Evolutionary conservation across 352 stramenopile species (phyloP), one percentile per base, ranked within the genome.

Genomic region (Phytopythium chamaehyphon): DNA sequence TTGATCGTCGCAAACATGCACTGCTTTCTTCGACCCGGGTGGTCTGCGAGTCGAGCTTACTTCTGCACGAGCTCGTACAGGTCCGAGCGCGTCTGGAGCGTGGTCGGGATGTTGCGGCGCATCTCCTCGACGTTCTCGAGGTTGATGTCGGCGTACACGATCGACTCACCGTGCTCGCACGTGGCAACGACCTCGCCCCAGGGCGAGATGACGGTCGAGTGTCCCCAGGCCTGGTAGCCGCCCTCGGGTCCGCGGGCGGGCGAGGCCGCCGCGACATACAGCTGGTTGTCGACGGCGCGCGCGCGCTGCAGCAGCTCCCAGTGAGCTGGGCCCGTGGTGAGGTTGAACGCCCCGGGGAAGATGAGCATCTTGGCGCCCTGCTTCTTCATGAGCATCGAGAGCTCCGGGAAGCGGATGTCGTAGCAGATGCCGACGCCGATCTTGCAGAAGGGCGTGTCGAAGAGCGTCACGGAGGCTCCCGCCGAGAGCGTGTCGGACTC

Each of bases 371-470:
- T 94, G 42, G 86, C 84, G 73, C 91, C 75, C 74, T 90, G 61
- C 76, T 88, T 74, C 70, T 98, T 88, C 72, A 98, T 87, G 19
- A 99, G 79, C 80, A 99, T 98, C 51, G 96, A 95, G 31, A 99
- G 93, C 71, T 99, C 96, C 9, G 97, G 93, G 71, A 99, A 99
- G 46, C 97, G 95, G 66, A 99, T 98, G 73, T 99, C 97, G 73
- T 99, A 99, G 77, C 98, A 99, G 60, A 99, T 99, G 21, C 93
- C 98, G 23, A 99, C 78, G 55, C 97, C 97, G 48, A 99, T 93
- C 56, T 95, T 95, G 70, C 89, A 86, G 59, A 81, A 96, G 24
- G 78, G 81, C 43, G 86, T 96, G 64, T 96, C 82, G 51, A 93
- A 92, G 42, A 95, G 62, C 52, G 83, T 93, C 50, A 94, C 59